Evolutionary conservation across 768 basidiomycete species (phyloP).

Genomic region (Strobilomyces confusus): DNA sequence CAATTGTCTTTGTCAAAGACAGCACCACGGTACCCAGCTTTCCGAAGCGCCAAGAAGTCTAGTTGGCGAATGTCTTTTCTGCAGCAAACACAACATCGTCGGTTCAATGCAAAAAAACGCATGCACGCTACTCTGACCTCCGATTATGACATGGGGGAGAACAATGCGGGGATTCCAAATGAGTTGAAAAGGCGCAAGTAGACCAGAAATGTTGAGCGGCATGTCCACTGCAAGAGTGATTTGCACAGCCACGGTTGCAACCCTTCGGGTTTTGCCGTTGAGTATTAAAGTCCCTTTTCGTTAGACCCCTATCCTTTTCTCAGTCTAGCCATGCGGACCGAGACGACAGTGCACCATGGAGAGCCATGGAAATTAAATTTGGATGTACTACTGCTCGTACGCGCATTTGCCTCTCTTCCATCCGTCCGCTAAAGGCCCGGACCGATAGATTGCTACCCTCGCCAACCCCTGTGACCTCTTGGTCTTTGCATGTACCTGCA

Average conservation of each 20-base stretch:
- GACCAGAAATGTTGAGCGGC: conserved; percentile 73
- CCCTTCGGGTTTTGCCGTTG: conserved; percentile 1
- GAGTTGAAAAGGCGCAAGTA: conserved; percentile 68
- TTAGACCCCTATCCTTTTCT: not conserved
- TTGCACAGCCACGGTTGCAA: not conserved
- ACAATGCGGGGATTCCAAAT: conserved; percentile 62
- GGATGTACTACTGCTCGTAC: conserved; percentile 12
- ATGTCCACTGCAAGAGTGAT: conserved; percentile 32
- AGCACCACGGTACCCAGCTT: conserved; percentile 81
- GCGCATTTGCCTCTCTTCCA: not conserved
- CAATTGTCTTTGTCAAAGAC: conserved; percentile 99
- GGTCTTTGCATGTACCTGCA: conserved; percentile 38
- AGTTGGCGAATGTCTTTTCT: conserved; percentile 83
- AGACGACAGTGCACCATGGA: not conserved
- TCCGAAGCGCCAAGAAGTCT: conserved; percentile 67
- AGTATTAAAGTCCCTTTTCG: not conserved
- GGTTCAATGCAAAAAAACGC: conserved; percentile 1
- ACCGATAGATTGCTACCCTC: conserved; percentile 37
- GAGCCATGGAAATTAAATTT: not conserved
- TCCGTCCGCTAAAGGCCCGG: not conserved
- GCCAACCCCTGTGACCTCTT: conserved; percentile 31
- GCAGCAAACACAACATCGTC: conserved; percentile 18
- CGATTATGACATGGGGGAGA: conserved; percentile 60
- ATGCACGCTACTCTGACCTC: conserved; percentile 44
- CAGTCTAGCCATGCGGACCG: not conserved